These are phyloP conservation scores for Clarireedia paspali DNA, from an alignment of 2,329 filamentous ascomycete genomes.

Conservation along the genomic window DNA sequence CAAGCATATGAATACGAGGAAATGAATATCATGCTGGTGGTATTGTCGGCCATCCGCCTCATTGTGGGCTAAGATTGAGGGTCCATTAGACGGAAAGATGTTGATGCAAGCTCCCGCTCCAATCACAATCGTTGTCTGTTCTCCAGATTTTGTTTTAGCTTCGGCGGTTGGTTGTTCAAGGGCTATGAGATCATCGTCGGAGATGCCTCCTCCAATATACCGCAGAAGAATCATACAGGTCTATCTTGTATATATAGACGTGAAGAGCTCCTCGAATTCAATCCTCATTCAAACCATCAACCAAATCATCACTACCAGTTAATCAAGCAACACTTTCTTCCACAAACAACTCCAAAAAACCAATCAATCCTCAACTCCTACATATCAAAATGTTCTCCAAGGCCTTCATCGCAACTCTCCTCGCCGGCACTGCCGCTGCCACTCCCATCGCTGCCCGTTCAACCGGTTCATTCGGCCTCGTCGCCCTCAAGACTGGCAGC, in stretches of 20 bases:
- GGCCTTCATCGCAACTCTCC: constrained; percentile 9
- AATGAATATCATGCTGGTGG: neutral
- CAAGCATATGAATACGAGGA: neutral
- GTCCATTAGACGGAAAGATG: neutral
- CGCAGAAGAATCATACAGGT: neutral
- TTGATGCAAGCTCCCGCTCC: neutral
- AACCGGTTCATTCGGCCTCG: neutral
- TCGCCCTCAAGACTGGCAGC: constrained; percentile 15
- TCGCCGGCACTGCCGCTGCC: constrained; percentile 8
- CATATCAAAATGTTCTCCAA: constrained; percentile 12
- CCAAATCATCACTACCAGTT: neutral
- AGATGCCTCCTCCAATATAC: neutral
- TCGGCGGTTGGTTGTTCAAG: neutral
- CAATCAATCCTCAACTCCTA: neutral
- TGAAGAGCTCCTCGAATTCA: neutral
- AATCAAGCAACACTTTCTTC: neutral
- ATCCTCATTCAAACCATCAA: neutral
- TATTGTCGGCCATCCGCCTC: neutral
- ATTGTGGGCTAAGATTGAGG: neutral
- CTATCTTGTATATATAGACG: neutral
- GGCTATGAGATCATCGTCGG: constrained; percentile 4
- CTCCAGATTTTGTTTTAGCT: neutral
- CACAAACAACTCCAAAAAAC: neutral
- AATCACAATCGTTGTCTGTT: neutral
- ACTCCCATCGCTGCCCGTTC: neutral